Evolutionary conservation across 1,284 basidiomycete species (phyloP).

Genomic region (Naganishia albida): DNA sequence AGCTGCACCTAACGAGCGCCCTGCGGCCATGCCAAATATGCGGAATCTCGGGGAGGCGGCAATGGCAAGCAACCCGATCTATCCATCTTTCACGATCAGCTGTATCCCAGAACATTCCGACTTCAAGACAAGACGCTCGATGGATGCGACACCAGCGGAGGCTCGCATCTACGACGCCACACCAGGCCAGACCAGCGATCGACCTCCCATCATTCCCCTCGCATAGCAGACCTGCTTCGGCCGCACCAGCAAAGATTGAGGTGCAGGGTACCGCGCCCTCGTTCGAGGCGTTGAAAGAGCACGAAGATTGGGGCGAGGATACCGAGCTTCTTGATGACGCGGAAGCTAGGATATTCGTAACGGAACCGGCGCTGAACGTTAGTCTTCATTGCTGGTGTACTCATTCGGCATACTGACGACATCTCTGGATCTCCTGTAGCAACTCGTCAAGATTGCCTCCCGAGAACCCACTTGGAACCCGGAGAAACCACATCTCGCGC

Average conservation of each 20-base stretch:
- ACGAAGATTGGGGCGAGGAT: slow-evolving; percentile 51
- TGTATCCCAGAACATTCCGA: background rate
- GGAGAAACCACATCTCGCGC: slow-evolving; percentile 50
- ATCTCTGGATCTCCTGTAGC: slow-evolving; percentile 37
- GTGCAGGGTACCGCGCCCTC: slow-evolving; percentile 37
- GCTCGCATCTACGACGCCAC: slow-evolving; percentile 1
- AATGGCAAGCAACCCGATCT: slow-evolving; percentile 6
- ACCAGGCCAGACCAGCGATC: slow-evolving; percentile 1
- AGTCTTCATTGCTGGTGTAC: background rate
- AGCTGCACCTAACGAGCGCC: background rate
- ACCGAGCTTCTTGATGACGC: slow-evolving; percentile 42
- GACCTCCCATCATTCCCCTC: slow-evolving; percentile 7
- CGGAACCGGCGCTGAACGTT: slow-evolving; percentile 46
- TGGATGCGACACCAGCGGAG: background rate
- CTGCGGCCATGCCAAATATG: slow-evolving; percentile 2
- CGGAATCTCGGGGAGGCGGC: background rate
- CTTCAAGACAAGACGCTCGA: background rate
- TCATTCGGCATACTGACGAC: background rate
- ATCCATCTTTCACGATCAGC: slow-evolving; percentile 3
- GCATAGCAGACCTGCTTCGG: slow-evolving; percentile 5
- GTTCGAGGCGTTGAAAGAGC: slow-evolving; percentile 46
- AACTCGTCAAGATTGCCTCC: slow-evolving; percentile 49
- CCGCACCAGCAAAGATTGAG: background rate
- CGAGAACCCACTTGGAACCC: slow-evolving; percentile 49
- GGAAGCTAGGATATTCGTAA: slow-evolving; percentile 46